Base-by-base conservation (phyloP, 495 filamentous ascomycete genomes). In the Daldinia concentrica region DNA sequence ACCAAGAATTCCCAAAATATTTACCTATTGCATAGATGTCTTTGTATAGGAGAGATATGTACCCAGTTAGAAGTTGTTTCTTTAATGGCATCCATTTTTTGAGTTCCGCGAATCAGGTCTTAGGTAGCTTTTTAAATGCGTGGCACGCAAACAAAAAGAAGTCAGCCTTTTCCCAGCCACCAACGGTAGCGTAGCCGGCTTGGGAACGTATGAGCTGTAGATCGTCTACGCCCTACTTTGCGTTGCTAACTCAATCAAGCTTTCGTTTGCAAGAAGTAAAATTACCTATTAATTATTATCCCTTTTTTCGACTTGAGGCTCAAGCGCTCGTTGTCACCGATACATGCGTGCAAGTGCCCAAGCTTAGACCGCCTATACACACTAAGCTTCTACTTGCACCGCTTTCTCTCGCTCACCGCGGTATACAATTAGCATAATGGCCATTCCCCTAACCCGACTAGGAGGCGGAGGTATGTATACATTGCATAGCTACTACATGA, bases 391-490 rank as follows among this genome's bases (percentile, higher is more conserved):
- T 61, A 14, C 62, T 62, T 55, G 9, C 52, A 27, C 9, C 19
- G 17, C 4, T 37, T 17, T 5, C 14, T 27, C 57, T 58, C 19
- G 37, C 51, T 60, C 51, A 19, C 26, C 57, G 64, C 43, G 48
- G 37, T 36, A 22, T 58, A 61, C 30, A 24, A 76, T 74, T 74
- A 73, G 76, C 57, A 82, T 71, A 52, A 89, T 86, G 82, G 85
- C 89, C n/a, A 86, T 90, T 72, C 84, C 89, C 71, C 82, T 91
- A 86, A 84, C 85, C 57, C 84, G 86, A 65, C 83, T 93, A 67
- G 90, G 90, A 80, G 82, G 82, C 66, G 79, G 81, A 64, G 86
- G 88, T 90, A 78, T 69, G 84, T 78, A 32, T 24, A 14, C 34
- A 55, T 59, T 54, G 56, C 67, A 58, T 71, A 62, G 48, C 15